phyloP scores from a whole-genome alignment of 805 yeast species.

The Nakazawaea ambrosiae region DNA sequence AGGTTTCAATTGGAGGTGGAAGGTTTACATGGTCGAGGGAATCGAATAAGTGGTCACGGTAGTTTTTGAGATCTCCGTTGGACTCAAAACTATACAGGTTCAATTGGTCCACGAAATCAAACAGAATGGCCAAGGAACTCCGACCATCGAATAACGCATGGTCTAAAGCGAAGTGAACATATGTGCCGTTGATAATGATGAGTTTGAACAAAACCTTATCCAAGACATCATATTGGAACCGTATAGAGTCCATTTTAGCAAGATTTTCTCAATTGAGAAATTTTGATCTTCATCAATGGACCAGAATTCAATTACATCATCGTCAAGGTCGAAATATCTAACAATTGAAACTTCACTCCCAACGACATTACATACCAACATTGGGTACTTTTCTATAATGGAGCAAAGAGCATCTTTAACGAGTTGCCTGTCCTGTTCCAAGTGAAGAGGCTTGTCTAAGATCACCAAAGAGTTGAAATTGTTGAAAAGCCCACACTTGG shows the following conservation, averaged over 20 bases:
- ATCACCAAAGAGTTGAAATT: conserved; percentile 1
- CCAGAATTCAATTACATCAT: conserved; percentile 6
- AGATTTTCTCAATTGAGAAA: background rate
- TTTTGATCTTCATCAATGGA: background rate
- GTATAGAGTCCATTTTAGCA: background rate
- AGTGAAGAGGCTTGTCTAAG: background rate
- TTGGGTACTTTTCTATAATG: background rate
- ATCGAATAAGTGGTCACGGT: too few species aligned
- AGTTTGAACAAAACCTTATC: conserved; percentile 4
- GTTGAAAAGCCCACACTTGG: conserved; percentile 2
- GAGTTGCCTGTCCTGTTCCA: background rate
- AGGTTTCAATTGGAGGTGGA: conserved; percentile 10
- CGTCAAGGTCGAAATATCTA: background rate
- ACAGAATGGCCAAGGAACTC: conserved; percentile 1
- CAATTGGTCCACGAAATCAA: background rate
- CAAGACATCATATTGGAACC: background rate
- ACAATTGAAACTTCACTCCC: conserved; percentile 1
- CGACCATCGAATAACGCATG: conserved; percentile 9
- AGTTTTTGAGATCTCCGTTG: background rate
- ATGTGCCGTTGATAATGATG: conserved; percentile 5
- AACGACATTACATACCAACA: conserved; percentile 4
- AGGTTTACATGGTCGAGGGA: too few species aligned
- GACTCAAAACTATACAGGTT: background rate
- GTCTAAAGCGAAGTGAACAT: conserved; percentile 3
- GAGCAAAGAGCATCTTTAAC: background rate